Evolutionary conservation across 2,329 filamentous ascomycete species (phyloP), one percentile per base, ranked within the genome.

Genomic region (Pseudocercospora cruenta): DNA sequence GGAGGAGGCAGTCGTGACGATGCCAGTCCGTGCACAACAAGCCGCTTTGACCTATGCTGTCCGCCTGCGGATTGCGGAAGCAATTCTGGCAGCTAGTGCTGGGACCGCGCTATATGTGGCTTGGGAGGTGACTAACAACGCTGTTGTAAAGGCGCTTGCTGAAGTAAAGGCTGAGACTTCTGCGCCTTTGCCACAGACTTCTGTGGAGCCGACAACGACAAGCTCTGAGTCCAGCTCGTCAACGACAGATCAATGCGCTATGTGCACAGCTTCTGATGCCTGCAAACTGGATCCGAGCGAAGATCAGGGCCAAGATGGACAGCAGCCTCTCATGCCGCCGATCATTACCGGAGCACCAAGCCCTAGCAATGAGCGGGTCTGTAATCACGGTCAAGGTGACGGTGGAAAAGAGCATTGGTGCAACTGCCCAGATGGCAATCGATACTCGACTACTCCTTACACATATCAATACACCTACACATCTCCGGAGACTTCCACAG

Each of bases 251-350:
- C 16, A 5, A 14, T 66, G 64, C 21, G 54, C 53, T 1, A 60
- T 63, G 43, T 66, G 64, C 55, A 63, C 60, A 0, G 55, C 54
- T 31, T 28, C 60, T 5, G 55, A 53, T 4, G 45, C 54, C 3
- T 66, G 64, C 19, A 6, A n/a, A n/a, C 12, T 66, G 39, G 36
- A 60, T 26, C 47, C 60, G 0, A 33, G 60, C n/a, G 64, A 62
- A 12, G 51, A 62, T 24, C 64, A 66, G 19, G 64, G 64, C 4
- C 43, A 54, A 10, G 47, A 66, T 9, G 64, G 63, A 8, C 9
- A 24, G 6, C n/a, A 31, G 2, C 31, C 58, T 9, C 19, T 39
- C 12, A 19, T 33, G 19, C 33, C 57, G 10, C 53, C 53, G 1
- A 19, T 31, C 10, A 28, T 31, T 4, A 26, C 53, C 0, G 24